Conservation (phyloP, 805 yeast species). For the Yarrowia sp. region DNA sequence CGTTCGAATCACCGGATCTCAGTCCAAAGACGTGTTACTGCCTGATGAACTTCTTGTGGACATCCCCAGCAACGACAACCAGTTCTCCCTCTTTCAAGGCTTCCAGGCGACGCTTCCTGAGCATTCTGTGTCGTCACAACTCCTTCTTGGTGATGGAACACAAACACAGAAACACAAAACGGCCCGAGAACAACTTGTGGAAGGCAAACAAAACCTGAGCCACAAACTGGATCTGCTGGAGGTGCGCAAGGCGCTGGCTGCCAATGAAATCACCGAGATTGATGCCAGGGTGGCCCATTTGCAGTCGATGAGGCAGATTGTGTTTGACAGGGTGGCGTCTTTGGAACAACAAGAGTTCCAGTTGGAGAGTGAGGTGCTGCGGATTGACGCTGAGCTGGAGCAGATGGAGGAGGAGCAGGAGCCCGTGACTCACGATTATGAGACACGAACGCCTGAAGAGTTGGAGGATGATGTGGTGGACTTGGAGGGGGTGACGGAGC, state of each 20-base stretch:
- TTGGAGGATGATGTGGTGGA: background rate
- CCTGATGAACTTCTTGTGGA: conserved; percentile 61
- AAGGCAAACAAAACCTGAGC: conserved; percentile 44
- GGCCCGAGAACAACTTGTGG: conserved; percentile 41
- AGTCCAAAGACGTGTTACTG: conserved; percentile 50
- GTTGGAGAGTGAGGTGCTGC: conserved; percentile 44
- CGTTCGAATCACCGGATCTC: conserved; percentile 40
- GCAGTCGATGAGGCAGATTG: conserved; percentile 50
- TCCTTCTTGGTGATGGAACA: conserved; percentile 31
- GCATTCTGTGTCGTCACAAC: conserved; percentile 20
- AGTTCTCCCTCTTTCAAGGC: conserved; percentile 65
- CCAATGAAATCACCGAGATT: conserved; percentile 62
- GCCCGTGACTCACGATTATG: background rate
- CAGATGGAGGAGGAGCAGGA: conserved; percentile 8
- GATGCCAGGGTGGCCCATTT: conserved; percentile 56
- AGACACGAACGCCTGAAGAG: conserved; percentile 15
- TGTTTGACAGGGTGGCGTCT: conserved; percentile 57
- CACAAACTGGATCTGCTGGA: conserved; percentile 55
- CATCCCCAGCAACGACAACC: conserved; percentile 44
- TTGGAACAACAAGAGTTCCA: conserved; percentile 61
- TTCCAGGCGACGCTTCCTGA: conserved; percentile 50
- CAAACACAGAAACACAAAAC: conserved; percentile 31
- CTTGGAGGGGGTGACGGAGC: background rate
- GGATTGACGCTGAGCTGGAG: conserved; percentile 28
- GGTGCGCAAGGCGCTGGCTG: conserved; percentile 61